phyloP scores from a whole-genome alignment of 73 alveolate genomes.

The Urostyla sp. region DNA sequence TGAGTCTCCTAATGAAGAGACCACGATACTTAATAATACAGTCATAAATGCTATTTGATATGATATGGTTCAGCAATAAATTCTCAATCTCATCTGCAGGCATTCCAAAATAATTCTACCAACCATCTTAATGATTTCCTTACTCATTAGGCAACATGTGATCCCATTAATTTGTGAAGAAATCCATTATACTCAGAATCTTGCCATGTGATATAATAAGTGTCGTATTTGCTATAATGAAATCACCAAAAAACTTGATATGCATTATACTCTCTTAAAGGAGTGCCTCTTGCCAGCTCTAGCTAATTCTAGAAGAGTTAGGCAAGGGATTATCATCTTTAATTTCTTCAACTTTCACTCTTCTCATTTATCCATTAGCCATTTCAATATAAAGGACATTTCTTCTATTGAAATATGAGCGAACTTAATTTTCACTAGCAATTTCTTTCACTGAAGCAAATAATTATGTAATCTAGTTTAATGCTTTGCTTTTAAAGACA shows the following conservation, averaged over 20 bases:
- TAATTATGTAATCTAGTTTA: not conserved
- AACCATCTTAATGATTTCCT: conserved; percentile 1
- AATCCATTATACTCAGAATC: not conserved
- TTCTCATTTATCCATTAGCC: not conserved
- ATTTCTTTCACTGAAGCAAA: not conserved
- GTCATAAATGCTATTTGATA: conserved; percentile 30
- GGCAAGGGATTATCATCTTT: conserved; percentile 9
- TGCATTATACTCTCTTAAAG: conserved; percentile 6
- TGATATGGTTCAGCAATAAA: conserved; percentile 1
- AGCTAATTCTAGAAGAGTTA: not conserved
- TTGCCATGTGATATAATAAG: conserved; percentile 15
- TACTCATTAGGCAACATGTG: conserved; percentile 37
- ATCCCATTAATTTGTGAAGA: conserved; percentile 27
- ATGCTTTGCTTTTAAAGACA: not conserved
- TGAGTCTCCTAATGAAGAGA: conserved; percentile 22
- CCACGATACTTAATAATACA: conserved; percentile 33
- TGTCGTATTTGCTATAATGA: conserved; percentile 29
- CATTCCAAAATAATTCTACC: conserved; percentile 20
- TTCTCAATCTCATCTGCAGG: conserved; percentile 40
- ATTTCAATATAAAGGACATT: not conserved
- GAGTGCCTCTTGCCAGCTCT: not conserved
- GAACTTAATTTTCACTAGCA: not conserved
- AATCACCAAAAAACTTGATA: conserved; percentile 7
- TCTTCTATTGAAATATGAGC: not conserved
- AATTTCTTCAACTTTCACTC: not conserved